phyloP scores from a whole-genome alignment of 116 monocot species.

The Papilionanthe hybrid region DNA sequence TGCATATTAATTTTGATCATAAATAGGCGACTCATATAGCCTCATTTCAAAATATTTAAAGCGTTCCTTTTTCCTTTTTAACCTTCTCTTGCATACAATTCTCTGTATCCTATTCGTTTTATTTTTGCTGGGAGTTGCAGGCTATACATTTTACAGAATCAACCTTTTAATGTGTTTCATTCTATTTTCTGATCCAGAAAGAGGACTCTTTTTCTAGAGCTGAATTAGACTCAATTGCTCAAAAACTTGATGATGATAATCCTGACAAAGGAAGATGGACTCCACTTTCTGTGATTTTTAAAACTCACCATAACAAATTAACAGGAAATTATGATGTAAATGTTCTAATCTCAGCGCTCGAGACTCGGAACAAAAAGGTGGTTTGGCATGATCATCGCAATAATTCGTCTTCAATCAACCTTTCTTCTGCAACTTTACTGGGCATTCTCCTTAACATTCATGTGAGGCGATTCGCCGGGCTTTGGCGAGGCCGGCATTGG shows the following conservation, averaged over 20 bases:
- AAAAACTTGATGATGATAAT: constrained; percentile 48
- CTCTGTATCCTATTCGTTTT: too few relatives aligned
- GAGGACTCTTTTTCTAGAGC: constrained; percentile 61
- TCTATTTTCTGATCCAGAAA: constrained; percentile 36
- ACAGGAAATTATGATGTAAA: constrained; percentile 97
- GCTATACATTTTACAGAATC: too few relatives aligned
- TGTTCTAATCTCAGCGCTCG: constrained; percentile 82
- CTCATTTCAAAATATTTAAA: background rate
- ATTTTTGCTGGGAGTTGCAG: too few relatives aligned
- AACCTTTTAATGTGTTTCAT: background rate
- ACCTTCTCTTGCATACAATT: background rate
- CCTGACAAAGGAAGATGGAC: constrained; percentile 44
- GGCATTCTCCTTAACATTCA: constrained; percentile 77
- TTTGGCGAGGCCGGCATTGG: constrained; percentile 89
- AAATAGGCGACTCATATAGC: background rate
- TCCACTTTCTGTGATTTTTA: constrained; percentile 67
- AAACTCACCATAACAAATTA: constrained; percentile 69
- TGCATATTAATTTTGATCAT: background rate
- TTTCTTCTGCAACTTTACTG: constrained; percentile 29
- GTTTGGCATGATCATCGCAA: constrained; percentile 82
- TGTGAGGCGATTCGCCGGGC: constrained; percentile 45
- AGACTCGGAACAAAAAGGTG: constrained; percentile 46
- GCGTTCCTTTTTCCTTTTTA: background rate
- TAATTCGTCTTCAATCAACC: constrained; percentile 51
- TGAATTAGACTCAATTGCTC: constrained; percentile 65